Evolutionary conservation across 257 asterid species (phyloP), one percentile per base, ranked within the genome.

Genomic region (Marsdenia floribunda): DNA sequence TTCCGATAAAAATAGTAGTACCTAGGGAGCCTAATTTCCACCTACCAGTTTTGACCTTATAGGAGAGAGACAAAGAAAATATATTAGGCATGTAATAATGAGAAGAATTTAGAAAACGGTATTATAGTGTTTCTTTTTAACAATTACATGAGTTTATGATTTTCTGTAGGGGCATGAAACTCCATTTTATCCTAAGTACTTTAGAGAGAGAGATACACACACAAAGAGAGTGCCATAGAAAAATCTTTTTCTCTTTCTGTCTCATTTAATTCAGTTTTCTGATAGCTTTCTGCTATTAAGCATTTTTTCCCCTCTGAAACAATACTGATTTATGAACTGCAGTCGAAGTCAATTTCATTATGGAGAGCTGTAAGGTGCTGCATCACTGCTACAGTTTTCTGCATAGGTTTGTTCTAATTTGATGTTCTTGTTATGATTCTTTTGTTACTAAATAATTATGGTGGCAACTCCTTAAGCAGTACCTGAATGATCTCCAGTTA

Each of bases 321-420:
- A 21, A 47, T 73, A 12, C 40, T 68, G 35, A 40, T 22, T 52
- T 72, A 61, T 73, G 63, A 70, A 83, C 70, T 85, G 85, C 96
- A 95, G 98, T 75, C 89, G 13, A 87, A 89, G 76, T 95, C 97
- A 60, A 88, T 95, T 87, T 87, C 96, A 75, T 86, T 92, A 46
- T 85, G 86, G 86, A 90, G 87, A 84, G 93, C 97, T 78, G 55
- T 89, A 77, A 73, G 82, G 66, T 87, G 89, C 67, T 89, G 97
- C 86, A 40, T 77, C 72, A 74, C 69, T 61, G 80, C 96, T 81
- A 79, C 92, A 73, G 47, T 87, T 71, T 61, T 84, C 70, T 81
- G 93, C 89, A 73, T 90, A 88, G 99, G 99, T 95, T 82, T 79
- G 92, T 84, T 72, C 72, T 57, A 68, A 44, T 57, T 47, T 24